phyloP scores from a whole-genome alignment of 768 basidiomycete species.

The Auriscalpium vulgare region DNA sequence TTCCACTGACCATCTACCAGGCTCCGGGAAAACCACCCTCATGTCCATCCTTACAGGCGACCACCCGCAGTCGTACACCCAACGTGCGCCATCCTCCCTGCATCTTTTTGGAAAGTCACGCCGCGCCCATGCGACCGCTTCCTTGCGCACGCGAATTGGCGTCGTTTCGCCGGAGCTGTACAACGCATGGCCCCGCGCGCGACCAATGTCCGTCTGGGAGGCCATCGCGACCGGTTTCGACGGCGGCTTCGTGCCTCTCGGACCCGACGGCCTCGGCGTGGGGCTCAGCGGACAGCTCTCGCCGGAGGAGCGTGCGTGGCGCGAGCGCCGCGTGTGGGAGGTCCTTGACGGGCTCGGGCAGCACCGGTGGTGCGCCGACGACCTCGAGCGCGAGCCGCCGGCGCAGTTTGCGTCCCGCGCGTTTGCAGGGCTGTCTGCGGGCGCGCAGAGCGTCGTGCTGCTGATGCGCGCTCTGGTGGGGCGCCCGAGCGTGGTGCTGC shows the following conservation, averaged over 20 bases:
- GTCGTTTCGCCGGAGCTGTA: slow-evolving; percentile 85
- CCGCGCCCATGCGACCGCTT: slow-evolving; percentile 55
- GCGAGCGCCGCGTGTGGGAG: slow-evolving; percentile 38
- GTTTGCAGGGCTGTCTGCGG: slow-evolving; percentile 62
- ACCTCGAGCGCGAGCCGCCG: slow-evolving; percentile 5
- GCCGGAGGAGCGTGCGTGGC: slow-evolving; percentile 29
- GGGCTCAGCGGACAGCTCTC: slow-evolving; percentile 34
- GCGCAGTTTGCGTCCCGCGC: slow-evolving; percentile 36
- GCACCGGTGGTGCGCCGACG: slow-evolving; percentile 32
- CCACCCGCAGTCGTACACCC: slow-evolving; percentile 90
- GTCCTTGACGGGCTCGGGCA: slow-evolving; percentile 65
- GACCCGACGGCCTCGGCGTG: slow-evolving; percentile 37
- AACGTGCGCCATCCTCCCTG: slow-evolving; percentile 38
- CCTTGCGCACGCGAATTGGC: slow-evolving; percentile 61
- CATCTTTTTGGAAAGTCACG: slow-evolving; percentile 58
- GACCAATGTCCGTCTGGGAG: slow-evolving; percentile 64
- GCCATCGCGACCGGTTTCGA: slow-evolving; percentile 85
- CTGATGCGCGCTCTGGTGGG: slow-evolving; percentile 82
- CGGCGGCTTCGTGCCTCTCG: slow-evolving; percentile 62
- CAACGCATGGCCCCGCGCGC: slow-evolving; percentile 78
- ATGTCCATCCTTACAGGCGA: slow-evolving; percentile 87
- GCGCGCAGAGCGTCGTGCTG: slow-evolving; percentile 75
- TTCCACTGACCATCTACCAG: slow-evolving; percentile 30
- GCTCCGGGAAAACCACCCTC: slow-evolving; percentile 93
- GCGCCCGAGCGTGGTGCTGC: slow-evolving; percentile 61